phyloP scores from a whole-genome alignment of 768 basidiomycete species.

The Lactarius trivialis region DNA sequence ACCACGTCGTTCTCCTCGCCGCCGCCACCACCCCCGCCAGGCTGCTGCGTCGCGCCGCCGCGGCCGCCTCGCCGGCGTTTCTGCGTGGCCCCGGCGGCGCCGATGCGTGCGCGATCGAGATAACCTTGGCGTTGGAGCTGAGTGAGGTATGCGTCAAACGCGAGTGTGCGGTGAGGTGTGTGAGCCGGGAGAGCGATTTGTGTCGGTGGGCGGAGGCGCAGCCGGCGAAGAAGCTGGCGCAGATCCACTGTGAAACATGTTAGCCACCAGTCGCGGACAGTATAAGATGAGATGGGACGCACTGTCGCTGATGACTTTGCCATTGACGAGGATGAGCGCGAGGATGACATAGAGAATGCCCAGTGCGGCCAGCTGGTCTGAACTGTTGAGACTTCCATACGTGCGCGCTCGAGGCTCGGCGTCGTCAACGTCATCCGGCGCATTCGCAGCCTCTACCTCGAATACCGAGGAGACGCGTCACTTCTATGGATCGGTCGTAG shows the following conservation, averaged over 20 bases:
- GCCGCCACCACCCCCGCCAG: slow-evolving; percentile 1
- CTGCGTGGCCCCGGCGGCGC: slow-evolving; percentile 34
- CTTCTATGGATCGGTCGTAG: too few species aligned
- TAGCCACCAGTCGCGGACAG: too few species aligned
- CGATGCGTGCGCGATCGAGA: slow-evolving; percentile 59
- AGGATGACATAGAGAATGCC: slow-evolving; percentile 81
- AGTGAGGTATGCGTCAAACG: slow-evolving; percentile 61
- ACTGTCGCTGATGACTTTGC: slow-evolving; percentile 71
- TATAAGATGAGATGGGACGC: slow-evolving; percentile 27
- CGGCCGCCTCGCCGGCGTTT: slow-evolving; percentile 54
- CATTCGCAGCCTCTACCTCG: slow-evolving; percentile 43
- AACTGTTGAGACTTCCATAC: slow-evolving; percentile 59
- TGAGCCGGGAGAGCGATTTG: slow-evolving; percentile 46
- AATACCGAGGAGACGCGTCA: too few species aligned
- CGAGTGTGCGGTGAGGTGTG: slow-evolving; percentile 43
- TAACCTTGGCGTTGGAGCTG: slow-evolving; percentile 65
- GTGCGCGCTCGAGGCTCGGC: slow-evolving; percentile 39
- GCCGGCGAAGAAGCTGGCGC: slow-evolving; percentile 57
- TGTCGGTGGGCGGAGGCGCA: slow-evolving; percentile 50
- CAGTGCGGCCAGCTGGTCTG: slow-evolving; percentile 58
- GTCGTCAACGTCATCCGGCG: slow-evolving; percentile 46
- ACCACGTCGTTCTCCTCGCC: slow-evolving; percentile 35
- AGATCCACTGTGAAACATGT: slow-evolving; percentile 52
- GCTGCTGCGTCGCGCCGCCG: slow-evolving; percentile 31
- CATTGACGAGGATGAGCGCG: slow-evolving; percentile 76